Conservation (phyloP, 495 filamentous ascomycete genomes). For the Poronia punctata region DNA sequence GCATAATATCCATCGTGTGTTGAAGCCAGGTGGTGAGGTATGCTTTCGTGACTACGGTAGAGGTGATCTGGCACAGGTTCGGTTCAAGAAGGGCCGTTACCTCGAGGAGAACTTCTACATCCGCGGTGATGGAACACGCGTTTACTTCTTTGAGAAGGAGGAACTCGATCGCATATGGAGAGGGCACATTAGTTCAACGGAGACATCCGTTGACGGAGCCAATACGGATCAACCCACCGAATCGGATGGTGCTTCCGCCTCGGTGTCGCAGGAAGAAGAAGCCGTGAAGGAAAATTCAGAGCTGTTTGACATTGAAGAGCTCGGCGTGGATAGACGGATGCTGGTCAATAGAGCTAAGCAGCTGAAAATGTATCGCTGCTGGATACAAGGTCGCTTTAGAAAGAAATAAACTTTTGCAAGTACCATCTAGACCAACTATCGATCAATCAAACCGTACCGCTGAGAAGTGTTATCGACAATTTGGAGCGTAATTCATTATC, state of each 20-base stretch:
- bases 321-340: constrained; percentile 79
- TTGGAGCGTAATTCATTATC: no score
- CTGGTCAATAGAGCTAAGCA: constrained; percentile 85
- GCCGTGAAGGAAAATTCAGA: constrained; percentile 7
- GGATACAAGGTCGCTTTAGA: constrained; percentile 86
- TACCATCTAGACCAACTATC: no score
- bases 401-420: constrained; percentile 48
- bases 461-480: no score
- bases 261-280: neutral
- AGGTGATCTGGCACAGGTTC: constrained; percentile 90
- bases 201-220: constrained; percentile 10
- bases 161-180: constrained; percentile 76
- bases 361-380: constrained; percentile 97
- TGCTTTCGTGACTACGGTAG: constrained; percentile 94
- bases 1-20: constrained; percentile 66
- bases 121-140: constrained; percentile 87
- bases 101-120: constrained; percentile 96
- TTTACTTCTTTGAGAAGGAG: constrained; percentile 92
- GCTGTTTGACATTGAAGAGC: constrained; percentile 61
- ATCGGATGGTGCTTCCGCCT: constrained; percentile 6
- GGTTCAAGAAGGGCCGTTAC: constrained; percentile 89
- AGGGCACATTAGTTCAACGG: constrained; percentile 19
- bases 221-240: neutral
- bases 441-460: no score
- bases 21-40: constrained; percentile 85